phyloP scores from a whole-genome alignment of 2,329 filamentous ascomycete species.

The Claviceps arundinis region DNA sequence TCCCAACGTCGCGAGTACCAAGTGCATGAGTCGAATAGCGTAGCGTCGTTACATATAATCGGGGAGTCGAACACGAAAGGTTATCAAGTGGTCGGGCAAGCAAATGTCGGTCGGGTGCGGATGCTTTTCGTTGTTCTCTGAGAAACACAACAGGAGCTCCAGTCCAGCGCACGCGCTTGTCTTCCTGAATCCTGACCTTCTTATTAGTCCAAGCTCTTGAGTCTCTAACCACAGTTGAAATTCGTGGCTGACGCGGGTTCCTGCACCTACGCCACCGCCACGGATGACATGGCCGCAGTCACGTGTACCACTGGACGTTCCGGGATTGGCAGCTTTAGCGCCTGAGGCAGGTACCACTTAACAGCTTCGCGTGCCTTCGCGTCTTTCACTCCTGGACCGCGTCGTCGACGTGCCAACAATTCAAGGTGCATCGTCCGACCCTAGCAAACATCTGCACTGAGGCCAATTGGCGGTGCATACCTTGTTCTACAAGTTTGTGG shows the following conservation, averaged over 20 bases:
- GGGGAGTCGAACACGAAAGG: background rate
- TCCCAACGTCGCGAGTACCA: background rate
- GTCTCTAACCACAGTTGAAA: too few relatives aligned
- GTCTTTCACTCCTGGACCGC: conserved; percentile 21
- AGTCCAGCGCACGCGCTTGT: background rate
- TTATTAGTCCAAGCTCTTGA: too few relatives aligned
- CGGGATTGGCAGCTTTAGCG: background rate
- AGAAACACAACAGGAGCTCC: background rate
- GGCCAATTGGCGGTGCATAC: background rate
- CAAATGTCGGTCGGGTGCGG: background rate
- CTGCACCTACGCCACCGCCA: too few relatives aligned
- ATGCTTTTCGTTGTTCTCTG: background rate
- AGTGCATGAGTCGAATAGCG: background rate
- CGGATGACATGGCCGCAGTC: background rate
- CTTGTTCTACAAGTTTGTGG: background rate
- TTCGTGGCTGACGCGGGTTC: too few relatives aligned
- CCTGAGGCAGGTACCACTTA: conserved; percentile 24
- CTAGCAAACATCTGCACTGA: conserved; percentile 7
- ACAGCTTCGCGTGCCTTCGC: conserved; percentile 26
- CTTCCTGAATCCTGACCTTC: too few relatives aligned
- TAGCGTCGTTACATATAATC: background rate
- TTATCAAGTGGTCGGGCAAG: background rate
- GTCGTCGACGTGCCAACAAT: conserved; percentile 23
- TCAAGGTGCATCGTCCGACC: conserved; percentile 14
- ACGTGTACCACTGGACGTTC: background rate